These are phyloP conservation scores for Rubroboletus satanas DNA, from an alignment of 768 basidiomycete genomes.

Conservation along the genomic window DNA sequence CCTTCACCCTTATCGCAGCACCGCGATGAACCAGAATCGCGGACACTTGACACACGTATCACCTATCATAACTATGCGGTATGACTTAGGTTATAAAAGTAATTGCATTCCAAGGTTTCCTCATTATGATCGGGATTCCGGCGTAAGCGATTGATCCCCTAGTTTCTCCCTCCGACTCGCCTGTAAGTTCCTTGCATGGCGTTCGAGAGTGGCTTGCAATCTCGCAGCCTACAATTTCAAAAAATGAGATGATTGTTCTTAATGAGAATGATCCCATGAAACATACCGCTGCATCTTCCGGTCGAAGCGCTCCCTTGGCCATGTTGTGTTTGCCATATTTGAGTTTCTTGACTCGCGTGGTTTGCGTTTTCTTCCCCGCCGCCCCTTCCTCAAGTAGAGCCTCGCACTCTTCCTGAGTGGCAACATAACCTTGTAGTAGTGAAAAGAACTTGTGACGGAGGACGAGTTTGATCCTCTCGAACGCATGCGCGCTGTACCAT, in stretches of 20 bases:
- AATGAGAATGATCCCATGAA: not conserved
- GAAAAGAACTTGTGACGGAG: conserved; percentile 84
- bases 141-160: conserved; percentile 19
- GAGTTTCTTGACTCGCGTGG: conserved; percentile 47
- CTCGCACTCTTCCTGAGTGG: conserved; percentile 70
- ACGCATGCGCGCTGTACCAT: conserved; percentile 76
- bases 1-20: not conserved
- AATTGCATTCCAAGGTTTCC: conserved; percentile 1
- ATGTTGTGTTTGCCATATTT: conserved; percentile 78
- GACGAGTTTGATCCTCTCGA: conserved; percentile 82
- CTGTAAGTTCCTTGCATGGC: conserved; percentile 31
- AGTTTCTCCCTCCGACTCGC: conserved; percentile 26
- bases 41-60: conserved; percentile 19
- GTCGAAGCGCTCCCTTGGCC: conserved; percentile 80
- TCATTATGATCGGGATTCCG: conserved; percentile 13
- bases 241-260: not conserved
- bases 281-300: conserved; percentile 79
- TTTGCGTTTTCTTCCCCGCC: conserved; percentile 30
- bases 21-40: conserved; percentile 1
- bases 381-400: conserved; percentile 48
- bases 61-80: conserved; percentile 19
- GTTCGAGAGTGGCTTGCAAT: conserved; percentile 61
- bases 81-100: conserved; percentile 14
- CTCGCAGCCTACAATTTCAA: conserved; percentile 54
- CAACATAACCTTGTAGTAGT: conserved; percentile 64